Evolutionary conservation across 176 grass and related monocot genomes (phyloP).

Genomic region (Alloteropsis semialata): DNA sequence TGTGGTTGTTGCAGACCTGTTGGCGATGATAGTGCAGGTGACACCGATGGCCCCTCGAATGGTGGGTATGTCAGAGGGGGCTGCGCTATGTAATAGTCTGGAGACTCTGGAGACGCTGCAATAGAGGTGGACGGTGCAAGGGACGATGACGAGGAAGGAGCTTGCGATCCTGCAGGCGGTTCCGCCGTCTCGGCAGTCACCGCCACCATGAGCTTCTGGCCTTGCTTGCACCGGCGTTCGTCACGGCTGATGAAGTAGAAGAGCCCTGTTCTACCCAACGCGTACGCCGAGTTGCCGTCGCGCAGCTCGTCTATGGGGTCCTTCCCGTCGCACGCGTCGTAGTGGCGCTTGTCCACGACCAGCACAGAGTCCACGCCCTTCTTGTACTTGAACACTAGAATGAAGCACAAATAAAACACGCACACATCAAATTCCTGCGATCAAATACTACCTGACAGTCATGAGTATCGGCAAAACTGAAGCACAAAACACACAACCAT

Average conservation of each 20-base stretch:
- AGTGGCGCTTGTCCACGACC: slow-evolving; percentile 36
- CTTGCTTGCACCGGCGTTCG: slow-evolving; percentile 25
- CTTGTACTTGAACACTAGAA: slow-evolving; percentile 53
- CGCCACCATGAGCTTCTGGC: slow-evolving; percentile 39
- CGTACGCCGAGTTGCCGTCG: slow-evolving; percentile 32
- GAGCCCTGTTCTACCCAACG: background rate
- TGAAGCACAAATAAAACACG: background rate
- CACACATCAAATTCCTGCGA: background rate
- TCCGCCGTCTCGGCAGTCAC: slow-evolving; percentile 2
- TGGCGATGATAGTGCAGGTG: too few relatives aligned
- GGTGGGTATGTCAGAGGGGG: background rate
- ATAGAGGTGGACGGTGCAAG: background rate
- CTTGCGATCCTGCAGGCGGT: background rate
- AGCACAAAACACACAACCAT: background rate
- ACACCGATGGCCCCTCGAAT: background rate
- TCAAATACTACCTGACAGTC: too few relatives aligned
- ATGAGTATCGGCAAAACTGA: too few relatives aligned
- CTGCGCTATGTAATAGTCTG: background rate
- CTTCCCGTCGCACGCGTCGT: slow-evolving; percentile 31
- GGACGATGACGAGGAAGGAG: background rate
- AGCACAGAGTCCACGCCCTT: slow-evolving; percentile 41
- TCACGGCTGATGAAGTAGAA: slow-evolving; percentile 60
- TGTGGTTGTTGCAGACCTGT: too few relatives aligned
- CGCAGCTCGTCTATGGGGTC: slow-evolving; percentile 31
- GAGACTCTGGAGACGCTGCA: background rate